Percentiles rank a stretch among this genome's conserved stretches.
phyloP scores from a whole-genome alignment of 139 green algal genomes.

The Volvox africanus region DNA sequence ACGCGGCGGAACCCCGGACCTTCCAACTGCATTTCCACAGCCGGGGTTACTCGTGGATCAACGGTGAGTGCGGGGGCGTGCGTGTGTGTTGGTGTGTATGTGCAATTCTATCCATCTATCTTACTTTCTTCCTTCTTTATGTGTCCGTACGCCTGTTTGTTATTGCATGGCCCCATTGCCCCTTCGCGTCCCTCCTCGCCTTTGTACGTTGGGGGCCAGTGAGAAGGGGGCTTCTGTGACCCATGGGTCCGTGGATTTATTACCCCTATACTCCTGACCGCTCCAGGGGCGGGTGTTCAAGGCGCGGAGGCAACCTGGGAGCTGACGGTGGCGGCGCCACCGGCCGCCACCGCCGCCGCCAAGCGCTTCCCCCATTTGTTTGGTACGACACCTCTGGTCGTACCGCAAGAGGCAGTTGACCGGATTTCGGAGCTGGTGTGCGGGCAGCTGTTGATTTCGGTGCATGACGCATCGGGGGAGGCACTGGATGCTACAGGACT shows the following conservation, averaged over 20 bases:
- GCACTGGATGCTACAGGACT: conserved; percentile 72
- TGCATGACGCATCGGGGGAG: conserved; percentile 25
- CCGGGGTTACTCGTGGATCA: conserved; percentile 58
- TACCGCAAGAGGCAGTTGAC: conserved; percentile 53
- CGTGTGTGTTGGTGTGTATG: not conserved
- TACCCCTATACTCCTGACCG: not conserved
- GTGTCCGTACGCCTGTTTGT: no score
- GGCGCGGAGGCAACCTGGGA: conserved; percentile 49
- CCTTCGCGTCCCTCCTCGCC: not conserved
- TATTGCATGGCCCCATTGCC: no score
- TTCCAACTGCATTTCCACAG: conserved; percentile 66
- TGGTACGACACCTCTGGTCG: conserved; percentile 64
- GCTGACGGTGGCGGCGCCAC: conserved; percentile 38
- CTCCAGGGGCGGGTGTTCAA: conserved; percentile 58
- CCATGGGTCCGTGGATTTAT: no score
- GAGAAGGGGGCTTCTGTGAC: no score
- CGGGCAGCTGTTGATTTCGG: conserved; percentile 64
- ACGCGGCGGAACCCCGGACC: conserved; percentile 48
- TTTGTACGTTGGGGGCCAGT: no score
- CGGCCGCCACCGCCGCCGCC: conserved; percentile 36
- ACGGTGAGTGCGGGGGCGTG: conserved; percentile 33
- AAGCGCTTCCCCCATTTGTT: conserved; percentile 77
- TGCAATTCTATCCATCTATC: no score
- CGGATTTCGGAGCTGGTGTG: conserved; percentile 58
- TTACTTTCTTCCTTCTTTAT: no score